Conservation (phyloP, 768 basidiomycete species). For the Galerina marginata region DNA sequence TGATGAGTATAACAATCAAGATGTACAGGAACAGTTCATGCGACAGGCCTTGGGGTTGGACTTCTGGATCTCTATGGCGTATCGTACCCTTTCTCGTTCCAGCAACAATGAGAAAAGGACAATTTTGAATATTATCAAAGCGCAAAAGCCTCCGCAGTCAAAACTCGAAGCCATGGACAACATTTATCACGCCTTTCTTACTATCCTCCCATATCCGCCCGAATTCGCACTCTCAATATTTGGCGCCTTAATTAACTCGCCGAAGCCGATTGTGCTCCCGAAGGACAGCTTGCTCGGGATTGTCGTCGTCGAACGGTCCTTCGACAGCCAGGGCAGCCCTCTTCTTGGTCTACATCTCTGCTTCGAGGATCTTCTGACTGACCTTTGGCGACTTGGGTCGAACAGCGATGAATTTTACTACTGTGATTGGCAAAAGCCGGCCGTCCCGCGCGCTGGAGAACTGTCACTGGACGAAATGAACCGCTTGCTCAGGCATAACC, state of each 20-base stretch:
- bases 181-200: neutral
- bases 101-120: neutral
- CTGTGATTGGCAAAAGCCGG: neutral
- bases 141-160: neutral
- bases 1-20: too few species aligned
- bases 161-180: constrained; percentile 6
- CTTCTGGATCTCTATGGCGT: neutral
- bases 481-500: neutral
- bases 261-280: neutral
- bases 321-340: neutral
- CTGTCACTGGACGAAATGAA: neutral
- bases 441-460: neutral
- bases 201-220: neutral
- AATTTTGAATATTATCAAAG: neutral
- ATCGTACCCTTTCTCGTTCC: neutral
- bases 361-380: constrained; percentile 7
- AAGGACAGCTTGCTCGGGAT: neutral
- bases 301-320: neutral
- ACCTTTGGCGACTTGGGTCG: neutral
- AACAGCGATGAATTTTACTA: neutral
- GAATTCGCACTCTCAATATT: neutral
- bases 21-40: too few species aligned
- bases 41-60: too few species aligned
- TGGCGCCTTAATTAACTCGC: neutral
- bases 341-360: constrained; percentile 2